Evolutionary conservation across 139 green algal genomes (phyloP), one percentile per base, ranked within the genome.

Genomic region (Chlorella sp.): DNA sequence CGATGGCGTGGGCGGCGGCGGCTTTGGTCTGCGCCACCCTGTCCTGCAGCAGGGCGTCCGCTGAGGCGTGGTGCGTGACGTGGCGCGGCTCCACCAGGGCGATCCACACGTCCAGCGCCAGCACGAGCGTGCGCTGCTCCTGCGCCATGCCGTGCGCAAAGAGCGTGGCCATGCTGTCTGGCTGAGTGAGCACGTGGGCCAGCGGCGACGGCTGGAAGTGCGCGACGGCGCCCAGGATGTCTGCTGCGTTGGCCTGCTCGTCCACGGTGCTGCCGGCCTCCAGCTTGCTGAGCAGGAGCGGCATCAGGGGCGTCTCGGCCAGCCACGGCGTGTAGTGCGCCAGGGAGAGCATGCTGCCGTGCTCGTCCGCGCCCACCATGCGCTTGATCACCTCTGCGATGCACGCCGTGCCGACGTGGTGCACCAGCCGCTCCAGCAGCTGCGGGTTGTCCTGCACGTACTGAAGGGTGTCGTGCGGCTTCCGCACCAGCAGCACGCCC

Each of bases 311-410:
- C 31, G 91, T 95, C 2, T 91, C 85, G 31, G 80, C 70, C 24
- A 97, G 78, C 92, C 92, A 97, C 68, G 87, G 67, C 17, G 77
- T 60, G 32, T 82, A 80, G 24, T 35, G 33, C 27, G 29, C 62
- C 71, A 82, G 61, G 71, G 87, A 85, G 62, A 86, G 72, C 24
- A 82, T 82, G 69, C 69, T 85, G 71, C 59, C 87, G 71, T 91
- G 90, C 36, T 97, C 93, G 61, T 95, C 92, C 5, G 89, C 91
- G 23, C 91, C 92, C 59, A 95, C 81, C 31, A 97, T 81, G 32
- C 89, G 86, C 77, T 92, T 88, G 33, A 97, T 73, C 31, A 94
- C 84, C 61, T 97, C 93, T 2, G 90, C 86, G 1, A 96, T 82
- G 0, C 82, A 92, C 3, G 89, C 92, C 26, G 86, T 93, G 75